Evolutionary conservation across 208 protist species (phyloP), one percentile per base, ranked within the genome.

Genomic region (Leishmania lainsoni): DNA sequence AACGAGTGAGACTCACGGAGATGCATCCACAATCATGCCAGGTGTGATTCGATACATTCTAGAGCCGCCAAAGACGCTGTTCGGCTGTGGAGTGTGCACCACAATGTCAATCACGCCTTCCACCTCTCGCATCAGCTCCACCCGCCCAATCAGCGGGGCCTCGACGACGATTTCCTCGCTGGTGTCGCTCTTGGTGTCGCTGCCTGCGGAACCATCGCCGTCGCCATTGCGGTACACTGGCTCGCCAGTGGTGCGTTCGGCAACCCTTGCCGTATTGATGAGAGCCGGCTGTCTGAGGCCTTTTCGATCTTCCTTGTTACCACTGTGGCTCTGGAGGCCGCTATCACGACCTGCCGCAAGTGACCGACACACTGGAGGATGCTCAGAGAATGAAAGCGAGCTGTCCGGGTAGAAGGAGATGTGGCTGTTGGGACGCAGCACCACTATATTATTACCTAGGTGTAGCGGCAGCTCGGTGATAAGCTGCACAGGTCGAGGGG

Each of bases 31-130:
- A 22, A 82, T 80, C 80, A 79, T 83, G 65, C 82, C 76, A 5
- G 75, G 80, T 22, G 81, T 80, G 5, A 88, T 76, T 52, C 72
- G 74, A 32, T 79, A 79, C 82, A 85, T 85, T 58, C 81, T 85
- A 4, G 76, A 85, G 8, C 76, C 82, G 5, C 76, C 82, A 78
- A 85, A 85, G 2, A 85, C 76, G 65, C 76, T 81, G 58, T 86
- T 86, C 9, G 76, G 66, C 42, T 76, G 70, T 20, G 63, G 42
- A 17, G 78, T 81, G 58, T 76, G 83, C 56, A 86, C 72, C 5
- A 81, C 73, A 58, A 81, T 72, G 61, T 76, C 83, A 2, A 81
- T 78, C 22, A 16, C 51, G 10, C 72, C 83, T n/a, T 86, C 63
- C 52, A 86, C 77, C 51, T 77, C 59, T 10, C 76, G 76, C 51